Conservation (phyloP, 805 yeast species). For the Suhomyces prunicola region DNA sequence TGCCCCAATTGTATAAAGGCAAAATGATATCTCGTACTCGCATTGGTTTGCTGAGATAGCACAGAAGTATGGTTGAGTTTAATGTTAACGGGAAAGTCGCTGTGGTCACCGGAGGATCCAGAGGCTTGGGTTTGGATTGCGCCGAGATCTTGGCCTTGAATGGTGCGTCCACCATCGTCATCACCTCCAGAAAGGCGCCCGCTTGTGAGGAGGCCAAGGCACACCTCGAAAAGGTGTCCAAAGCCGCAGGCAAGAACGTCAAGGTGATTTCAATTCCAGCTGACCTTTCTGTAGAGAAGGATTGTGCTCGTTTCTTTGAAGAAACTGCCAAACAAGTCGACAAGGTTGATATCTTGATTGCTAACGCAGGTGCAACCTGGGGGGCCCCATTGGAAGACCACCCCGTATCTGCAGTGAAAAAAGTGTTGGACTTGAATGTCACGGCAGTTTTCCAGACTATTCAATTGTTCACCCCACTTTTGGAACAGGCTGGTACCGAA, state of each 20-base stretch:
- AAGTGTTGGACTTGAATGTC: slow-evolving; percentile 61
- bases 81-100: slow-evolving; percentile 62
- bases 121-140: slow-evolving; percentile 70
- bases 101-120: slow-evolving; percentile 69
- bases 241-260: slow-evolving; percentile 28
- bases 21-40: background rate
- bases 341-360: slow-evolving; percentile 60
- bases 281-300: slow-evolving; percentile 51
- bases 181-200: slow-evolving; percentile 59
- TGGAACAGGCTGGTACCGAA: slow-evolving; percentile 47
- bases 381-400: slow-evolving; percentile 62
- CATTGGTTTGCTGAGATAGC: background rate
- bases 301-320: slow-evolving; percentile 43
- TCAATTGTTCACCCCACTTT: slow-evolving; percentile 57
- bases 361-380: slow-evolving; percentile 82
- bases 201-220: slow-evolving; percentile 60
- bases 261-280: slow-evolving; percentile 49
- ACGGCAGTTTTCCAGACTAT: slow-evolving; percentile 66
- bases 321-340: slow-evolving; percentile 38
- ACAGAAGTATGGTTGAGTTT: slow-evolving; percentile 38
- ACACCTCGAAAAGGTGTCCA: slow-evolving; percentile 34
- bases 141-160: slow-evolving; percentile 60
- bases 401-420: slow-evolving; percentile 57
- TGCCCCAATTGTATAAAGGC: background rate
- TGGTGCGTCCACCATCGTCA: slow-evolving; percentile 60